Evolutionary conservation across 2,329 filamentous ascomycete species (phyloP), one percentile per base, ranked within the genome.

Genomic region (Fonsecaea erecta): DNA sequence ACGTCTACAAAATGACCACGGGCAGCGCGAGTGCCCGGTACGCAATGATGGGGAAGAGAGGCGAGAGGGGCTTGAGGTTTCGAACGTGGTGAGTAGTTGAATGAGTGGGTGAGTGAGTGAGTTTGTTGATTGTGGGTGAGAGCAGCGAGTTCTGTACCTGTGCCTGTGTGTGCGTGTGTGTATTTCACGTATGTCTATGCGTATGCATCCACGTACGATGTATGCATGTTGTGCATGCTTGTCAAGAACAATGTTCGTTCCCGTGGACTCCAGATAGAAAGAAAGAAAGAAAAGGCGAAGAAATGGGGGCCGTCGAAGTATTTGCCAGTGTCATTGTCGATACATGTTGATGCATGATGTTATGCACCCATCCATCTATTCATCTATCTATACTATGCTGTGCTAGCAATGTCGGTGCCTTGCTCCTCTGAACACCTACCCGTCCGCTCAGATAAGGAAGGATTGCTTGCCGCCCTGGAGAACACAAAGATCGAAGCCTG

Each of bases 1-100:
- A 70, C n/a, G 60, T 70, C 34, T 70, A 70, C 48, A 63, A 70
- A 46, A 34, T 67, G 53, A 62, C 51, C 48, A 62, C 28, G 16
- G 63, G 55, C 4, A 60, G 48, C 21, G 58, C n/a, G 30, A 60
- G 57, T 30, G 43, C 43, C 7, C 14, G 43, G 57, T 60, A 52
- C 30, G 57, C 57, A 21, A 35, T 53, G 46, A 52, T 48, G 32
- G 24, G 54, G 3, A 62, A 30, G 60, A 18, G 40, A 18, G 18
- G 26, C 48, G 56, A 46, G 53, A 43, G 65, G 28, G 65, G 55
- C 3, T 43, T 32, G 57, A 58, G 61, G 57, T 62, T 58, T 30
- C 26, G 54, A 52, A 55, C 46, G 1, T 60, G 53, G 64, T 66
- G 30, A 40, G 18, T 8, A 43, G 7, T 35, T 16, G 3, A 28